Conservation (phyloP, 345 rosid genomes). For the Carallia brachiata region DNA sequence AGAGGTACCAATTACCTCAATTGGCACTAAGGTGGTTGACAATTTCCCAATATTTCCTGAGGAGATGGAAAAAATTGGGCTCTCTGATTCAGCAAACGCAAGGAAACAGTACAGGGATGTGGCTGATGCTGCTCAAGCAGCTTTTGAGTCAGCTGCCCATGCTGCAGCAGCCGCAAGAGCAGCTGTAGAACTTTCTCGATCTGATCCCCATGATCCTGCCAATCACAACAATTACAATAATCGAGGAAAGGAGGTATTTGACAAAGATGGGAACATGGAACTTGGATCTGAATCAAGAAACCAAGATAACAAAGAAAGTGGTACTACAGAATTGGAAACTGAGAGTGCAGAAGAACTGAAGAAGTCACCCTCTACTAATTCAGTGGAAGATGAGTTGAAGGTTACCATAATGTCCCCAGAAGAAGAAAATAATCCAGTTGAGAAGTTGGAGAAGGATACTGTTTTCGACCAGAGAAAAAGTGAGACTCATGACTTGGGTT, state of each 20-base stretch:
- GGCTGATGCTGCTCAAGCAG: conserved; percentile 94
- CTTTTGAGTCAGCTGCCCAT: conserved; percentile 75
- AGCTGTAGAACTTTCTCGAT: conserved; percentile 85
- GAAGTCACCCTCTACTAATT: conserved; percentile 33
- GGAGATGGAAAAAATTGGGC: background rate
- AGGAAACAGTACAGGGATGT: conserved; percentile 69
- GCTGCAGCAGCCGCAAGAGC: conserved; percentile 94
- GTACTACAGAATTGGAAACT: too few relatives aligned
- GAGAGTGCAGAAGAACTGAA: conserved; percentile 30
- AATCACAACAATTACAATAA: conserved; percentile 22
- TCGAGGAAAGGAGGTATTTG: conserved; percentile 11
- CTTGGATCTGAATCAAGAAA: conserved; percentile 16
- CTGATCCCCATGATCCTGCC: conserved; percentile 44
- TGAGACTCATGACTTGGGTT: conserved; percentile 24
- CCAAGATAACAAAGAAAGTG: conserved; percentile 12
- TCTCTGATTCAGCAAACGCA: conserved; percentile 31
- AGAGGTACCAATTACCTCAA: too few relatives aligned
- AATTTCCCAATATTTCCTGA: too few relatives aligned
- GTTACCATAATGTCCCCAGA: conserved; percentile 31
- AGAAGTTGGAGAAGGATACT: conserved; percentile 58
- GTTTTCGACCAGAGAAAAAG: conserved; percentile 48
- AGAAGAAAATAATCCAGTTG: conserved; percentile 42
- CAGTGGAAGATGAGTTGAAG: conserved; percentile 31
- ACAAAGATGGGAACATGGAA: background rate
- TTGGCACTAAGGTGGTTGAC: too few relatives aligned